Evolutionary conservation across 2,329 filamentous ascomycete species (phyloP).

Genomic region (Teratosphaeria gauchensis): DNA sequence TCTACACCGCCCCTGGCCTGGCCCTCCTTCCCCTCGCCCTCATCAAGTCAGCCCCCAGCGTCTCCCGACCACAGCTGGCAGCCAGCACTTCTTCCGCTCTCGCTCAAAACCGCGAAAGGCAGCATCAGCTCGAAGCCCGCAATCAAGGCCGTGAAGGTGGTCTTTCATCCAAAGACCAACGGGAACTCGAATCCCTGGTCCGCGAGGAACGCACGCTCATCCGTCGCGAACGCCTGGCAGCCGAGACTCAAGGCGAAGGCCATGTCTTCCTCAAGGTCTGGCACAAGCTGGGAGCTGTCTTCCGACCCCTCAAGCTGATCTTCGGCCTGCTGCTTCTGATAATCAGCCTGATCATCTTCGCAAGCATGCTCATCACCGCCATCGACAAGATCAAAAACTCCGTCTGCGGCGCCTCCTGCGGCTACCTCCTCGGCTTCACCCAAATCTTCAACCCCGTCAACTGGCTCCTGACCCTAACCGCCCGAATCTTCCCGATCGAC

Average conservation of each 20-base stretch:
- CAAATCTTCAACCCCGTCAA: constrained; percentile 95
- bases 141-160: constrained; percentile 65
- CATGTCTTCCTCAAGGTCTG: constrained; percentile 62
- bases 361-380: constrained; percentile 87
- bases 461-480: constrained; percentile 72
- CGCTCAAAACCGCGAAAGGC: constrained; percentile 79
- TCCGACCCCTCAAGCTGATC: constrained; percentile 81
- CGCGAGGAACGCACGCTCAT: constrained; percentile 89
- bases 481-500: constrained; percentile 80
- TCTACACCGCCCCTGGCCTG: constrained; percentile 83
- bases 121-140: constrained; percentile 81
- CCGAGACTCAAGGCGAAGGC: constrained; percentile 71
- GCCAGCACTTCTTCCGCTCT: constrained; percentile 71
- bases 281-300: constrained; percentile 70
- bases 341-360: constrained; percentile 66
- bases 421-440: constrained; percentile 79
- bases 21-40: constrained; percentile 81
- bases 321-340: constrained; percentile 71
- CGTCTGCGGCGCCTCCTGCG: constrained; percentile 79
- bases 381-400: constrained; percentile 97
- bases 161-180: constrained; percentile 73
- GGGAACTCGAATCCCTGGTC: constrained; percentile 76
- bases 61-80: constrained; percentile 70
- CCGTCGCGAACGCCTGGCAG: constrained; percentile 75
- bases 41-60: constrained; percentile 81